phyloP scores from a whole-genome alignment of 1,284 basidiomycete genomes.

The Chiua sp. region DNA sequence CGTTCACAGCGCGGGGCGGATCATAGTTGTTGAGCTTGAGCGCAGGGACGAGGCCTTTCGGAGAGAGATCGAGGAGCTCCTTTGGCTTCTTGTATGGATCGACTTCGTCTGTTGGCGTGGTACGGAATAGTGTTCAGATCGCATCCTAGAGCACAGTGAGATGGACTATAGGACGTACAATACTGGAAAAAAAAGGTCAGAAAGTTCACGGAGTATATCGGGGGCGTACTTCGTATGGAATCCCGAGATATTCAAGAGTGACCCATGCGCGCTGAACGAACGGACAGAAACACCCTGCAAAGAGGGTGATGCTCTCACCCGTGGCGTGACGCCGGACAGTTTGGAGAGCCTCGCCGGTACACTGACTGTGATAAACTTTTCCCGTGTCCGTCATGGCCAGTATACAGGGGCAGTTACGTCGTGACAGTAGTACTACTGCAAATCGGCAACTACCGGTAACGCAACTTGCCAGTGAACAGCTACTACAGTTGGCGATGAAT shows the following conservation, averaged over 20 bases:
- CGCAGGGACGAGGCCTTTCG: conserved; percentile 80
- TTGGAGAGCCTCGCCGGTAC: conserved; percentile 45
- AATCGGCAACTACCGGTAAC: background rate
- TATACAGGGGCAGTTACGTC: background rate
- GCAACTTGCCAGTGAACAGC: no score
- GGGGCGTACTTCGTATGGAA: conserved; percentile 40
- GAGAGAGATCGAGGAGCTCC: conserved; percentile 78
- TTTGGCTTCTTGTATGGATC: conserved; percentile 84
- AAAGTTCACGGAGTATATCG: background rate
- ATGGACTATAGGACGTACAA: conserved; percentile 31
- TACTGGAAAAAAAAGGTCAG: conserved; percentile 32
- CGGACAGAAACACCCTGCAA: conserved; percentile 49
- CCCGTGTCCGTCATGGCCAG: conserved; percentile 31
- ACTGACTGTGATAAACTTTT: conserved; percentile 35
- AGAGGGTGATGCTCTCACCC: conserved; percentile 41
- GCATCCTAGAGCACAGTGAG: background rate
- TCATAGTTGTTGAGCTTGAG: conserved; percentile 57
- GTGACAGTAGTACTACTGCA: no score
- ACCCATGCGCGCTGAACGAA: conserved; percentile 54
- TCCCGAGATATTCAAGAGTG: conserved; percentile 43
- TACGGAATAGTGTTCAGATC: background rate
- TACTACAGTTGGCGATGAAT: conserved; percentile 6
- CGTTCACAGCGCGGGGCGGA: conserved; percentile 64
- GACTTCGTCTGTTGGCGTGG: conserved; percentile 61
- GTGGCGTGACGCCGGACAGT: conserved; percentile 37